Conservation (phyloP, 1,139 yeast species). For the Entelexis sorbosivorans region DNA sequence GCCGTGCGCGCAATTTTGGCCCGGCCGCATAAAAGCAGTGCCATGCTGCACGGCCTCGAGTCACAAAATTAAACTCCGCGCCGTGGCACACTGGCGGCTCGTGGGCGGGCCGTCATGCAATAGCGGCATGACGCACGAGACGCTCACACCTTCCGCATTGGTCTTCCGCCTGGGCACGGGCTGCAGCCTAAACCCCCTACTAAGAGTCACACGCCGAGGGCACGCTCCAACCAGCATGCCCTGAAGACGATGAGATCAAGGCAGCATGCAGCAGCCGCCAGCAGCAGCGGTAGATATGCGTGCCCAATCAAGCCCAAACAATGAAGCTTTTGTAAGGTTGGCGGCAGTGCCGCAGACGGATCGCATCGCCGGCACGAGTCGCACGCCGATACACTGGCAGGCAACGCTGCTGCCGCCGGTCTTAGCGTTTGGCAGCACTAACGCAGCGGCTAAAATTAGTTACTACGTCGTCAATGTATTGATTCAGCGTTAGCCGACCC, state of each 20-base stretch:
- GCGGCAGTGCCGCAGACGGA: not conserved
- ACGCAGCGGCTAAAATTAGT: no score
- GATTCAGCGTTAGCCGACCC: no score
- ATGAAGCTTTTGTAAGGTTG: no score
- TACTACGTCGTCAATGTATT: no score
- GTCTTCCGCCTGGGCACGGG: not conserved
- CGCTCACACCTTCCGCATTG: conserved; percentile 1
- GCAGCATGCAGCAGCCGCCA: not conserved
- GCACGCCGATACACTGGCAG: no score
- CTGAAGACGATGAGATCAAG: not conserved
- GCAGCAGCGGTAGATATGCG: not conserved
- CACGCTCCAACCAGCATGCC: not conserved
- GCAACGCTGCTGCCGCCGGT: no score
- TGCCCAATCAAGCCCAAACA: conserved; percentile 1
- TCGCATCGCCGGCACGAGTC: not conserved
- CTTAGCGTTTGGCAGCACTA: not conserved
- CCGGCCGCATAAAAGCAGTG: no score
- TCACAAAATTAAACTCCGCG: not conserved
- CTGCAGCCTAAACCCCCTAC: not conserved
- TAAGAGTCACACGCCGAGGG: not conserved
- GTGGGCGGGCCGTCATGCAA: conserved; percentile 1
- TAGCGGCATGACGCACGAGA: not conserved
- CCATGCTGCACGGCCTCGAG: not conserved
- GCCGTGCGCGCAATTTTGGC: no score
- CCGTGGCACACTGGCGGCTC: not conserved